phyloP scores from a whole-genome alignment of 1,284 basidiomycete species.

The Volvariella surrecta region DNA sequence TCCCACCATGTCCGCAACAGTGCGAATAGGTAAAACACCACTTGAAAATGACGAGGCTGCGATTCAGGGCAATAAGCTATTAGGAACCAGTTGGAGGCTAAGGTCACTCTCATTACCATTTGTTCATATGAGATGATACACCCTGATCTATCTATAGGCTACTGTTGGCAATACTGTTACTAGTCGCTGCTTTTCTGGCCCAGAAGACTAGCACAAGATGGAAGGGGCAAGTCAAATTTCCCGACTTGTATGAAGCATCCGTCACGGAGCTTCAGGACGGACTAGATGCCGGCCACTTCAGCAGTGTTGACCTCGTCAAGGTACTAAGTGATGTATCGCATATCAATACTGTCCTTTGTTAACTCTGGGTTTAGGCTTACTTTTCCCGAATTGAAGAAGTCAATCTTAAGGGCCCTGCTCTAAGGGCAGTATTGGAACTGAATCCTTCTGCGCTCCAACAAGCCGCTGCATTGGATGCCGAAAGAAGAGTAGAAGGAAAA shows the following conservation, averaged over 20 bases:
- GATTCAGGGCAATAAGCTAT: no score
- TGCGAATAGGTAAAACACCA: no score
- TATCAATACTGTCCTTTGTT: not conserved
- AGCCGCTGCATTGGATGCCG: slow-evolving; percentile 45
- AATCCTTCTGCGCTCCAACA: slow-evolving; percentile 53
- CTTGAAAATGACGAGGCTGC: no score
- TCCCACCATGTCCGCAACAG: no score
- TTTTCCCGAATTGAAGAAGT: slow-evolving; percentile 65
- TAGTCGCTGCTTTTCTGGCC: not conserved
- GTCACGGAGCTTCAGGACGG: slow-evolving; percentile 48
- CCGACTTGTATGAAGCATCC: slow-evolving; percentile 59
- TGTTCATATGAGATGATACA: no score
- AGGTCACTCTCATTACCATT: no score
- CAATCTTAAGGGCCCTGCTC: slow-evolving; percentile 49
- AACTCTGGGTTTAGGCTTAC: slow-evolving; percentile 49
- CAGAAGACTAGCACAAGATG: not conserved
- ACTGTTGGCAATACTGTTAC: no score
- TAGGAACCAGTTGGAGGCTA: no score
- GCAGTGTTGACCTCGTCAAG: slow-evolving; percentile 59
- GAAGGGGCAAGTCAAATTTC: slow-evolving; percentile 17
- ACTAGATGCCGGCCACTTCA: slow-evolving; percentile 42
- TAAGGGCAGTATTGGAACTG: slow-evolving; percentile 56
- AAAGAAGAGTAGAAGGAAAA: slow-evolving; percentile 36
- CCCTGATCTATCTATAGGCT: no score
- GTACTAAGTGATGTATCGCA: slow-evolving; percentile 17